Conservation (phyloP, 176 grass and related monocot genomes). For the Ensete glaucum region DNA sequence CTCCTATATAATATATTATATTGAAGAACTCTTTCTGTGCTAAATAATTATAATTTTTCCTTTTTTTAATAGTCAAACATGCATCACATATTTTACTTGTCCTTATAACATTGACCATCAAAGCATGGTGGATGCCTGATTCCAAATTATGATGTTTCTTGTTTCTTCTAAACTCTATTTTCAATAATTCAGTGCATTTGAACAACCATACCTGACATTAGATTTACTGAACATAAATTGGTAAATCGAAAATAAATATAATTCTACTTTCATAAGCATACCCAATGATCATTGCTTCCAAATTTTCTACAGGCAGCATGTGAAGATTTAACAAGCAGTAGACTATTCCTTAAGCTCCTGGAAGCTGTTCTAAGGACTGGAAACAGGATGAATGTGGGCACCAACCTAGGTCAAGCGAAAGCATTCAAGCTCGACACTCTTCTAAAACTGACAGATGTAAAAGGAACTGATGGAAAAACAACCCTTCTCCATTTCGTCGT, state of each 20-base stretch:
- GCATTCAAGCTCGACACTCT: constrained; percentile 98
- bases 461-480: constrained; percentile 87
- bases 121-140: no score
- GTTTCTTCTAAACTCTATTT: not conserved
- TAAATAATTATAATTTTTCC: no score
- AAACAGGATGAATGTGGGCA: constrained; percentile 97
- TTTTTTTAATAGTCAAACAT: no score
- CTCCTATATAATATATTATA: no score
- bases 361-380: constrained; percentile 88
- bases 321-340: constrained; percentile 79
- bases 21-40: no score
- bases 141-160: no score
- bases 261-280: no score
- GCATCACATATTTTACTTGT: no score
- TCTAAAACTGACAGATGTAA: constrained; percentile 89
- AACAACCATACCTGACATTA: no score
- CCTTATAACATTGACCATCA: no score
- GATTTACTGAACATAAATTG: no score
- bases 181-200: not conserved
- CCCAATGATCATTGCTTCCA: not conserved
- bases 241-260: no score
- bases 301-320: constrained; percentile 63
- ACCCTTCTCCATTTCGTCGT: constrained; percentile 94
- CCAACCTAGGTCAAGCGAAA: constrained; percentile 78
- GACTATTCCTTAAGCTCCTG: constrained; percentile 80